Evolutionary conservation across 352 stramenopile species (phyloP), one percentile per base, ranked within the genome.

Genomic region (Pythium aristosporum): DNA sequence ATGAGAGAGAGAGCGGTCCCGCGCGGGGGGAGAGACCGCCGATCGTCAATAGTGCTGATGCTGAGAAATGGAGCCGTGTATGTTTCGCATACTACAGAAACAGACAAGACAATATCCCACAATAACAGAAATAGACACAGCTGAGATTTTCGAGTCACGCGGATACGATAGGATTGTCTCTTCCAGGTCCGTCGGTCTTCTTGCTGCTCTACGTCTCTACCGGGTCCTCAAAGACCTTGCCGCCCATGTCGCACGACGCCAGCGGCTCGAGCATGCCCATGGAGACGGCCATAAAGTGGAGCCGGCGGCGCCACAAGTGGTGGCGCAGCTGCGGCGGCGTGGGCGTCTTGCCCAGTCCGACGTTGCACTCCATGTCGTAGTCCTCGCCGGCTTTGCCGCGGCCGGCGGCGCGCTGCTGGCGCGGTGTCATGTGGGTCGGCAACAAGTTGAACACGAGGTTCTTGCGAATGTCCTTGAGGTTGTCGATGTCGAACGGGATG

Each of bases 391-490:
- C 67, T 61, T 75, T 78, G 25, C 67, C 60, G 10, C 55, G 28
- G 36, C 71, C 30, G 39, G 34, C 16, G 2, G 42, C 51, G 30
- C 69, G 75, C 57, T 8, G 7, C 9, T 80, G 79, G 15, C 75
- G 73, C 4, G 77, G 77, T 37, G 79, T 79, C 58, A 88, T 70
- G 63, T 87, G 72, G 10, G 71, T 78, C 36, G 77, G 74, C 10
- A 76, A 71, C 30, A 70, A 61, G 46, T 79, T 80, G 61, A 78
- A 82, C 49, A 81, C 28, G 39, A 71, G 64, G 52, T 74, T 76
- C 49, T 57, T 61, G 3, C 58, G 63, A n/a, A 68, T 53, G 21
- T 65, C 55, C 16, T 58, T 65, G 2, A 71, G 41, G 42, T 82
- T 73, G 20, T 77, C 61, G 39, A 76, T 62, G 9, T 71, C 63